Percentiles rank a stretch among this genome's conserved stretches.
These are phyloP conservation scores for Pseudotsuga menziesii DNA, from an alignment of 75 land plant genomes.

Conservation along the genomic window DNA sequence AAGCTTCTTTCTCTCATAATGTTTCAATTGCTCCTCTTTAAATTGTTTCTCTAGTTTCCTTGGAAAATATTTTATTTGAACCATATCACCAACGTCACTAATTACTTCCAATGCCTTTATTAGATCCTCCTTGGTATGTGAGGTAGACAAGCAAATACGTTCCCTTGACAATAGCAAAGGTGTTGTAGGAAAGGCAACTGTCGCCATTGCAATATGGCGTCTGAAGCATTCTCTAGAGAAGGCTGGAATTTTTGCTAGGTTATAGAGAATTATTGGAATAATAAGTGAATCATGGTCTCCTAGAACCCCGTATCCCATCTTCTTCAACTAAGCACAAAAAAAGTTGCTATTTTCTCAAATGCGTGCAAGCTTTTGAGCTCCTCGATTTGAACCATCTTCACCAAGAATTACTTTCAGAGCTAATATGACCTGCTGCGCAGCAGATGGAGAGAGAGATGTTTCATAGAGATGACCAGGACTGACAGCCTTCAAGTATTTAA, in stretches of 20 bases:
- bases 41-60: constrained; percentile 40
- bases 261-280: constrained; percentile 97
- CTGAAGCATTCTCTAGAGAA: constrained; percentile 89
- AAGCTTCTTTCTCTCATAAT: constrained; percentile 14
- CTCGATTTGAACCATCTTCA: constrained; percentile 87
- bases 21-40: constrained; percentile 13
- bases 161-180: too few species aligned
- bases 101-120: too few species aligned
- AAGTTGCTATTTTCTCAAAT: constrained; percentile 91
- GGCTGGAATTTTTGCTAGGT: constrained; percentile 90
- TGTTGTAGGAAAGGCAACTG: too few species aligned
- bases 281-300: constrained; percentile 95
- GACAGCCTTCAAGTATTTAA: constrained; percentile 63
- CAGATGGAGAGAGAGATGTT: constrained; percentile 91
- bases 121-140: too few species aligned
- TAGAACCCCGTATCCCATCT: constrained; percentile 93
- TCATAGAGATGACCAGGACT: constrained; percentile 97
- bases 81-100: constrained; percentile 66
- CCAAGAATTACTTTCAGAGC: constrained; percentile 86
- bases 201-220: too few species aligned
- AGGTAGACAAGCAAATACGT: too few species aligned
- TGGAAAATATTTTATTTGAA: constrained; percentile 77
- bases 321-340: constrained; percentile 80
- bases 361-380: constrained; percentile 71
- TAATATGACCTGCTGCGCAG: constrained; percentile 87